Percentiles rank a stretch among this genome's conserved stretches.
These are phyloP conservation scores for Periconia digitata DNA, from an alignment of 2,329 filamentous ascomycete genomes.

Conservation along the genomic window DNA sequence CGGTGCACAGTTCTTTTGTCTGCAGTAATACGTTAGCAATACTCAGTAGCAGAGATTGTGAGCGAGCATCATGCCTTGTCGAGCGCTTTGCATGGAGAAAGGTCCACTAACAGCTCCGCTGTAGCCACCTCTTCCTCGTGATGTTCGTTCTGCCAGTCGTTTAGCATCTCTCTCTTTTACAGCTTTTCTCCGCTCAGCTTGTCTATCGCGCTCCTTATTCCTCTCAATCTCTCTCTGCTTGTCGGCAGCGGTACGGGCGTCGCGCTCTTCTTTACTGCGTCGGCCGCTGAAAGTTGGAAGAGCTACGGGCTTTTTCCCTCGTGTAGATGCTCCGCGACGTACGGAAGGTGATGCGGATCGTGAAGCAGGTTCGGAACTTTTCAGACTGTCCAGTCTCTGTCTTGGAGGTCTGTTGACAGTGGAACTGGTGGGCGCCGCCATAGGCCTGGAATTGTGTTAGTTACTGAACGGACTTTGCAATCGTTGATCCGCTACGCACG, in stretches of 20 bases:
- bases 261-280: slow-evolving; percentile 48
- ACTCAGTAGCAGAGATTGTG: neutral
- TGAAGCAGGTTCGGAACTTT: slow-evolving; percentile 29
- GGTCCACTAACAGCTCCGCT: slow-evolving; percentile 46
- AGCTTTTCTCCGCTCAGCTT: slow-evolving; percentile 25
- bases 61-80: slow-evolving; percentile 23
- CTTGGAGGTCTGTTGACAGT: slow-evolving; percentile 18
- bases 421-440: too few relatives aligned
- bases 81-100: slow-evolving; percentile 40
- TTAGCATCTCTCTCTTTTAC: slow-evolving; percentile 22
- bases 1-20: slow-evolving; percentile 25
- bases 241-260: slow-evolving; percentile 45
- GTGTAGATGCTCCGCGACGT: slow-evolving; percentile 25
- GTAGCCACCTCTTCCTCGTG: slow-evolving; percentile 46
- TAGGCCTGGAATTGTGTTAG: neutral
- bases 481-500: slow-evolving; percentile 14
- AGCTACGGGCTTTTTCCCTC: slow-evolving; percentile 31
- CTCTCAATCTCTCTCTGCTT: slow-evolving; percentile 43
- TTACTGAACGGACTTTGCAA: slow-evolving; percentile 14
- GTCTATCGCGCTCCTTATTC: slow-evolving; percentile 36
- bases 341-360: slow-evolving; percentile 33
- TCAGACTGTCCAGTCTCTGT: slow-evolving; percentile 31
- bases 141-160: slow-evolving; percentile 26
- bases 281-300: slow-evolving; percentile 48
- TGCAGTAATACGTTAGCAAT: slow-evolving; percentile 13